Conservation (phyloP, 768 basidiomycete species). For the Lentinula edodes region DNA sequence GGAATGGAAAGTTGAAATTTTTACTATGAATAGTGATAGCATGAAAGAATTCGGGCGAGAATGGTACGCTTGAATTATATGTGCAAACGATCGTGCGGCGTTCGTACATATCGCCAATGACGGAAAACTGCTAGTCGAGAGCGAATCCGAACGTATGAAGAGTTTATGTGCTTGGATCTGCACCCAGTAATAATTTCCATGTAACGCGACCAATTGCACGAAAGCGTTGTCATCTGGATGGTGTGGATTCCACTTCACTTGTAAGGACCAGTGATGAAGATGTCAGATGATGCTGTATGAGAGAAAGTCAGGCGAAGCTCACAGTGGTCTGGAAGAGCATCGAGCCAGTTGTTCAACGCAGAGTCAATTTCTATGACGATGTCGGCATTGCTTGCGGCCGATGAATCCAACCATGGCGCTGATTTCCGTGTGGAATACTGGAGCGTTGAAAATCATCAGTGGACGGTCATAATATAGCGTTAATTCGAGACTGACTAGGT, state of each 20-base stretch:
- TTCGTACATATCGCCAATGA: constrained; percentile 38
- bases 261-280: not conserved
- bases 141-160: constrained; percentile 29
- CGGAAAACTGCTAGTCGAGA: constrained; percentile 18
- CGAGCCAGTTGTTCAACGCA: constrained; percentile 57
- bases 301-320: not conserved
- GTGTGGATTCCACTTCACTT: constrained; percentile 35
- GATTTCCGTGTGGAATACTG: not conserved
- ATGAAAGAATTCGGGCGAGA: constrained; percentile 10
- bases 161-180: constrained; percentile 23
- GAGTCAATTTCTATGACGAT: constrained; percentile 20
- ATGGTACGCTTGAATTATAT: constrained; percentile 32
- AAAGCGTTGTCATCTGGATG: constrained; percentile 23
- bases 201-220: constrained; percentile 23
- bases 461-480: not conserved
- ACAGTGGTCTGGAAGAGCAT: constrained; percentile 43
- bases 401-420: not conserved
- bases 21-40: not conserved
- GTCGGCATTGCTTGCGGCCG: not conserved
- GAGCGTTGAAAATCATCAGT: not conserved
- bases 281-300: not conserved
- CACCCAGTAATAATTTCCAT: constrained; percentile 30
- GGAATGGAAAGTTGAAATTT: not conserved
- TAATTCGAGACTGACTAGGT: not conserved
- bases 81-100: constrained; percentile 29